Base-by-base conservation (phyloP, 805 yeast species). In the Schwanniomyces polymorphus region DNA sequence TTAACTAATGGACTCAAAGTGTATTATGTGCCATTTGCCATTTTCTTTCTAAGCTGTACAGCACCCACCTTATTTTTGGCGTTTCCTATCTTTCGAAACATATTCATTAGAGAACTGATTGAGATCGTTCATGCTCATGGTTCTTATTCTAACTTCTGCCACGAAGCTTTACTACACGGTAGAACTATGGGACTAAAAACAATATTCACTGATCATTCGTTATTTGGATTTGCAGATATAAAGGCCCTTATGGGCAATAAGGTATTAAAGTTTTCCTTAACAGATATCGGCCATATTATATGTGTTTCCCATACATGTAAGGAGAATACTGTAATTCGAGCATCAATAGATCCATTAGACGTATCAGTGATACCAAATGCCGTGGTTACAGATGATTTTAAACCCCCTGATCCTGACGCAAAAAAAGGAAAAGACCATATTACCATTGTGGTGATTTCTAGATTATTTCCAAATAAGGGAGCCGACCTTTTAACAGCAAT, bases 361-460 rank as follows among this genome's bases (percentile, higher is more conserved):
- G 92, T 91, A 4, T 84, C 91, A 12, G 99, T 91, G 21, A 94
- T 94, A 14, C 99, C 99, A 0, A 94, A 94, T 67, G 99, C 99
- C 0, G 95, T 94, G 4, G 82, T 94, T 1, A 79, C 94, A 4
- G 79, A 80, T 40, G 95, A 91, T 63, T 94, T 94, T 63, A 63
- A 63, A n/a, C 91, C 56, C 7, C 17, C 28, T 5, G 64, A 11
- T 37, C 55, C 43, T 39, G 54, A 43, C 41, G 59, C 53, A 26
- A 41, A 18, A 35, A 50, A 34, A 37, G 47, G 38, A 31, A 53
- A 29, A 41, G 45, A 43, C 34, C 43, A 40, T 12, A 85, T 94
- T 31, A 90, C 96, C 0, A 85, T 94, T 14, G 96, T 94, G 25
- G 92, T 90, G 16, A 92, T 95, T 21, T 88, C 97, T 7, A 74